phyloP scores from a whole-genome alignment of 371 early-diverging fungal genomes.

The Lichtheimia hyalospora region DNA sequence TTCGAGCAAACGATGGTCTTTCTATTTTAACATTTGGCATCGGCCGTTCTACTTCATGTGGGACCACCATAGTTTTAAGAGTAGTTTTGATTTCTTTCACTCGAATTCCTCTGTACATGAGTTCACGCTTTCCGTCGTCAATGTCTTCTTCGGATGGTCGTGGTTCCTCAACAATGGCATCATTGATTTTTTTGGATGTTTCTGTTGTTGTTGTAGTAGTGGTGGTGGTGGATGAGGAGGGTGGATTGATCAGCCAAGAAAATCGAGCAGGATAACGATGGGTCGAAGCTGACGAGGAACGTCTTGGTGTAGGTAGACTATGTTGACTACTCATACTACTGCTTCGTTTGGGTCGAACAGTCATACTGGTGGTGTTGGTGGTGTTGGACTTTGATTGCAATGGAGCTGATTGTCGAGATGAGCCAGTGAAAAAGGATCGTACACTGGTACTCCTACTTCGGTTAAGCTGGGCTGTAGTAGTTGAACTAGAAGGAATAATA shows the following conservation, averaged over 20 bases:
- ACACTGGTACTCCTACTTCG: constrained; percentile 7
- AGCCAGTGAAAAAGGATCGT: constrained; percentile 1
- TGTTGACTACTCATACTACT: constrained; percentile 11
- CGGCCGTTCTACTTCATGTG: constrained; percentile 37
- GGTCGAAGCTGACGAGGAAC: constrained; percentile 12
- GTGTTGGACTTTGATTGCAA: constrained; percentile 4
- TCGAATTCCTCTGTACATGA: constrained; percentile 48
- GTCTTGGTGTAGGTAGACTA: constrained; percentile 2
- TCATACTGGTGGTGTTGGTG: neutral
- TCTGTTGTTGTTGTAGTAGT: neutral
- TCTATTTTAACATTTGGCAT: constrained; percentile 43
- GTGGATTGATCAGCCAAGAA: constrained; percentile 12
- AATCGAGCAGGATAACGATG: constrained; percentile 16
- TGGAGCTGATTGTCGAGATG: constrained; percentile 3
- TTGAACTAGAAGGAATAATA: constrained; percentile 24
- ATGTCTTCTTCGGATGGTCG: constrained; percentile 1
- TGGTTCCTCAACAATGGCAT: neutral
- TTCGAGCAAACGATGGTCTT: constrained; percentile 48
- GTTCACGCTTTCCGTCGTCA: constrained; percentile 45
- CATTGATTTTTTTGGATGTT: neutral
- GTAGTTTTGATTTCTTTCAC: constrained; percentile 54
- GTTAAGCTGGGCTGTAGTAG: neutral
- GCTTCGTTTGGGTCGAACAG: constrained; percentile 13
- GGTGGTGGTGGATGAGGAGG: neutral
- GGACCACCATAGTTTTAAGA: constrained; percentile 46